Conservation (phyloP, 83 land plant genomes). For the Picea engelmannii region DNA sequence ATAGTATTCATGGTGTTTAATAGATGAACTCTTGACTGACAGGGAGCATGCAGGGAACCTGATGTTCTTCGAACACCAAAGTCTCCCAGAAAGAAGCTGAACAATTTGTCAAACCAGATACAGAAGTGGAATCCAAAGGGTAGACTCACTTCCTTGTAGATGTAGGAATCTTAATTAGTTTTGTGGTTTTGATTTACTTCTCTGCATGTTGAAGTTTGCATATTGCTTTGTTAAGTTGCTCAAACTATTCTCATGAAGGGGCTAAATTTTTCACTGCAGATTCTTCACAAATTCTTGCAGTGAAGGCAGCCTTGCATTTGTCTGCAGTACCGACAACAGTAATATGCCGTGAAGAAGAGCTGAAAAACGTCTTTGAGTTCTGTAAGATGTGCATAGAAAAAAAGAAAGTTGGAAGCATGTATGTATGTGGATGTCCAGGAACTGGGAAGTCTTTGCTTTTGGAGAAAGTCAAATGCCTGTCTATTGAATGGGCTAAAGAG, state of each 20-base stretch:
- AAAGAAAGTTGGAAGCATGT: constrained; percentile 81
- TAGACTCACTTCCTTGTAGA: not conserved
- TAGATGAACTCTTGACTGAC: no score
- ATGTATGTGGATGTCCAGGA: constrained; percentile 95
- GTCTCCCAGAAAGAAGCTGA: constrained; percentile 26
- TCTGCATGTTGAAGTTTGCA: not conserved
- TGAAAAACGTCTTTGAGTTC: constrained; percentile 66
- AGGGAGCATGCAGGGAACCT: not conserved
- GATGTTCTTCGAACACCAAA: constrained; percentile 5
- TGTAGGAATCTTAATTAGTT: not conserved
- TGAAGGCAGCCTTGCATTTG: constrained; percentile 84
- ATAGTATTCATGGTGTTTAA: no score
- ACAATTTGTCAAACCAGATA: not conserved
- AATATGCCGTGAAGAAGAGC: constrained; percentile 85
- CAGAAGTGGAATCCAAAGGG: no score
- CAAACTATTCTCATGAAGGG: not conserved
- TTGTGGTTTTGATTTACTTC: not conserved
- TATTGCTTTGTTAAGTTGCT: not conserved
- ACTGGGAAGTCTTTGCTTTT: constrained; percentile 91
- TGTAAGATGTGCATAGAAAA: constrained; percentile 70
- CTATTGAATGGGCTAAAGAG: constrained; percentile 69
- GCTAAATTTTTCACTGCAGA: constrained; percentile 37
- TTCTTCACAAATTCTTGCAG: constrained; percentile 64
- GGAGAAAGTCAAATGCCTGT: constrained; percentile 59
- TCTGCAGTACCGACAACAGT: constrained; percentile 61